Conservation (phyloP, 352 stramenopile species). For the Phytophthora constricta region DNA sequence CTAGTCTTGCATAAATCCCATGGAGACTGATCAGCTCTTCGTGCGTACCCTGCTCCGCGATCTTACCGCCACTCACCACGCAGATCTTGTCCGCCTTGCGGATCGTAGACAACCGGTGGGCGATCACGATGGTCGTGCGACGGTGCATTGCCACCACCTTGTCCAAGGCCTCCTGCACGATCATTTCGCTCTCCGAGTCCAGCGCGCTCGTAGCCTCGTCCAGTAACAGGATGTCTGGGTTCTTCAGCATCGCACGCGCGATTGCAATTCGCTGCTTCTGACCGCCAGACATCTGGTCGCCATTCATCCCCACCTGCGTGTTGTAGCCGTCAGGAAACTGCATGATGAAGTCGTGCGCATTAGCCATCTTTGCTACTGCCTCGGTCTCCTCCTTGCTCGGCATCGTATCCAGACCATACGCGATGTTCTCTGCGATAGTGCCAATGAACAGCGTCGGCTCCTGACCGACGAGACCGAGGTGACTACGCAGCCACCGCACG, state of each 20-base stretch:
- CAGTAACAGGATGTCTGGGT: conserved; percentile 89
- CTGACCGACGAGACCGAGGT: conserved; percentile 69
- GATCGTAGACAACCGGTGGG: conserved; percentile 94
- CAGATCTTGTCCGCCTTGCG: conserved; percentile 95
- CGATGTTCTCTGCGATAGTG: conserved; percentile 68
- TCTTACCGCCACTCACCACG: conserved; percentile 90
- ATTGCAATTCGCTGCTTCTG: conserved; percentile 92
- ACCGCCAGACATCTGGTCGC: conserved; percentile 77
- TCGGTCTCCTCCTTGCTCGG: conserved; percentile 72
- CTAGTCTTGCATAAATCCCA: conserved; percentile 45
- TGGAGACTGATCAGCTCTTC: conserved; percentile 80
- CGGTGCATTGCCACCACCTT: conserved; percentile 58
- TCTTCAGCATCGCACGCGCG: conserved; percentile 89
- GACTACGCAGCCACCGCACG: conserved; percentile 50
- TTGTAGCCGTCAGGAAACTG: conserved; percentile 91
- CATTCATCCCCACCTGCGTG: conserved; percentile 94
- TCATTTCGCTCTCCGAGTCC: conserved; percentile 81
- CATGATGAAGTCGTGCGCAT: conserved; percentile 93
- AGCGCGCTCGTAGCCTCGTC: conserved; percentile 93
- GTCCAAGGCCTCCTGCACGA: conserved; percentile 85
- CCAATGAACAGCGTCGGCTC: conserved; percentile 68
- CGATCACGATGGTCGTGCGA: conserved; percentile 93
- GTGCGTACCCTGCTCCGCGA: conserved; percentile 94
- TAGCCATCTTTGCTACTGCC: conserved; percentile 89
- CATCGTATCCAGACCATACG: conserved; percentile 43